Conservation (phyloP, 768 basidiomycete species). For the Mycena epipterygia region DNA sequence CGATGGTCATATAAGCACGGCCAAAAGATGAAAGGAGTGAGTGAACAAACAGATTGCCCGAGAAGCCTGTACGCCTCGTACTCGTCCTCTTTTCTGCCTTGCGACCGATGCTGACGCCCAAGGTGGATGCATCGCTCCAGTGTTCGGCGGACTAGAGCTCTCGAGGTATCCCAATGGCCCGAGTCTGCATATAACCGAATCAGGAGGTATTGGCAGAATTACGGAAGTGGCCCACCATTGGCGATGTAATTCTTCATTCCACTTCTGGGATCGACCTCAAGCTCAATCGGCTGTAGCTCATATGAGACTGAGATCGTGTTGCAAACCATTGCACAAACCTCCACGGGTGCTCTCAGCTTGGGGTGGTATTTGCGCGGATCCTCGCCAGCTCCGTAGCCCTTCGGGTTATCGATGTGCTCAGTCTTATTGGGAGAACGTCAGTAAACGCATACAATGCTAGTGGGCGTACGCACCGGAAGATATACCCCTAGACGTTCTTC, state of each 20-base stretch:
- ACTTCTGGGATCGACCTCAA: constrained; percentile 85
- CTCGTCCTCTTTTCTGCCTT: constrained; percentile 73
- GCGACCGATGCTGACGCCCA: constrained; percentile 73
- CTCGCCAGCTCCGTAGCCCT: constrained; percentile 88
- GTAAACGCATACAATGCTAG: background rate
- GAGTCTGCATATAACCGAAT: constrained; percentile 56
- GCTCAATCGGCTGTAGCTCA: constrained; percentile 73
- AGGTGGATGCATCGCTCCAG: constrained; percentile 85
- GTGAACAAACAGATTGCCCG: constrained; percentile 70
- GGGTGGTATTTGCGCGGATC: constrained; percentile 87
- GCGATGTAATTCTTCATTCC: constrained; percentile 98
- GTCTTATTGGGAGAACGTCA: constrained; percentile 52
- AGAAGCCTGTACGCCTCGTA: constrained; percentile 88
- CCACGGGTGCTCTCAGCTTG: constrained; percentile 84
- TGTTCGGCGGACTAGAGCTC: constrained; percentile 78
- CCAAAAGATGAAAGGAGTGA: background rate
- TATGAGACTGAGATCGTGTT: constrained; percentile 4
- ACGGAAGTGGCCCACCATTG: constrained; percentile 63
- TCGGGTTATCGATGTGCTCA: constrained; percentile 95
- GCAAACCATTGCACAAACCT: constrained; percentile 57
- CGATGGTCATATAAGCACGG: background rate
- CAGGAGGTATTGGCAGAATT: background rate
- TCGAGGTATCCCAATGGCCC: constrained; percentile 91
- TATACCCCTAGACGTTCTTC: constrained; percentile 86
- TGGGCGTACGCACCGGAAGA: constrained; percentile 70